Evolutionary conservation across 495 filamentous ascomycete genomes (phyloP).

Genomic region (Xylaria curta): DNA sequence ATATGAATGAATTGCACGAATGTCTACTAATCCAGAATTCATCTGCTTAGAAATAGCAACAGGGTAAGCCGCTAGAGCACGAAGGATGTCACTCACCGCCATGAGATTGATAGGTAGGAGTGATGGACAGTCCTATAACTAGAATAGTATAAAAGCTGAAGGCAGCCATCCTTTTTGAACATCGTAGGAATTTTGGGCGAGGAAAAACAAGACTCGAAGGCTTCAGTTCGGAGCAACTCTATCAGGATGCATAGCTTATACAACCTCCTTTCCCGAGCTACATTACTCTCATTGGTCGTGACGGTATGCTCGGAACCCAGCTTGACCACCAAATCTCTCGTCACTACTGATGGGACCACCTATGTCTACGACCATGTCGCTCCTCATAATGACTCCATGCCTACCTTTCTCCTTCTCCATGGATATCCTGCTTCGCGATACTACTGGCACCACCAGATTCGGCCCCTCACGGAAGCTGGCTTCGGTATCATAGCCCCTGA

Average conservation of each 20-base stretch:
- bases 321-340: not conserved
- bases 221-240: not conserved
- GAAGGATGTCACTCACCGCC: not conserved
- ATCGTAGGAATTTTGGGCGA: not conserved
- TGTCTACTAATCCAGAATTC: not conserved
- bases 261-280: not conserved
- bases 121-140: too few relatives aligned
- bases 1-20: not conserved
- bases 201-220: not conserved
- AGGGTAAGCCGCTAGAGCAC: not conserved
- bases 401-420: slow-evolving; percentile 46
- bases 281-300: slow-evolving; percentile 1
- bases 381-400: slow-evolving; percentile 2
- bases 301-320: not conserved
- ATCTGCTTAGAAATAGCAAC: not conserved
- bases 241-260: not conserved
- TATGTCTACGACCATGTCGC: slow-evolving; percentile 6
- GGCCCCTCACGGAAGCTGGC: slow-evolving; percentile 38
- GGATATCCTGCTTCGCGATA: slow-evolving; percentile 45
- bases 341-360: not conserved
- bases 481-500: slow-evolving; percentile 54
- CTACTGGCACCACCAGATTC: slow-evolving; percentile 52
- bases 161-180: not conserved
- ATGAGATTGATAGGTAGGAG: not conserved
- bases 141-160: not conserved